These are phyloP conservation scores for Apiospora saccharicola DNA, from an alignment of 2,329 filamentous ascomycete species.

Conservation along the genomic window DNA sequence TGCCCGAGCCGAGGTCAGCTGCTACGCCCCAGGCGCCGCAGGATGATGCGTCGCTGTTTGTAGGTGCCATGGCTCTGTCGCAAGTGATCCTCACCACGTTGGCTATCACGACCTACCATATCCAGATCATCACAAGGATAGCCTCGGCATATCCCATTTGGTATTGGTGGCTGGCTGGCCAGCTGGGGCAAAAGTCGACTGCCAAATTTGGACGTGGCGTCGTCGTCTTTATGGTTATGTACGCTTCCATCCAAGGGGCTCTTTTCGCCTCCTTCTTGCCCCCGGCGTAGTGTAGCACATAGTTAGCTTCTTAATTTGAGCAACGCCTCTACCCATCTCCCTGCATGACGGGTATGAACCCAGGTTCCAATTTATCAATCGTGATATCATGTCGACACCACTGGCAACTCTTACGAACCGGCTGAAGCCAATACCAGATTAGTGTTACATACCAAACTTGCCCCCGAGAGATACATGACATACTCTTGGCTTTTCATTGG, in stretches of 20 bases:
- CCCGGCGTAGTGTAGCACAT: slow-evolving; percentile 68
- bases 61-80: slow-evolving; percentile 69
- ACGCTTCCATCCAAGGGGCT: slow-evolving; percentile 81
- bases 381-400: too few species aligned
- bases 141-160: slow-evolving; percentile 88
- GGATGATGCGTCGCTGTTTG: slow-evolving; percentile 37
- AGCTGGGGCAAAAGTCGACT: slow-evolving; percentile 45
- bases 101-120: slow-evolving; percentile 83
- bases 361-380: neutral
- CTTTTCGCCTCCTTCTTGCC: slow-evolving; percentile 92
- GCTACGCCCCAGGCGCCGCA: neutral
- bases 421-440: too few species aligned
- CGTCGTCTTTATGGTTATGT: slow-evolving; percentile 78
- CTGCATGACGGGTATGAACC: too few species aligned
- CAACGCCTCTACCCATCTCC: too few species aligned
- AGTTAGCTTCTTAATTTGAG: neutral
- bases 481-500: too few species aligned
- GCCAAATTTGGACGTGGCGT: slow-evolving; percentile 45
- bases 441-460: too few species aligned
- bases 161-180: slow-evolving; percentile 80
- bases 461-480: too few species aligned
- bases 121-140: slow-evolving; percentile 91
- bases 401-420: too few species aligned
- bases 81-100: slow-evolving; percentile 77
- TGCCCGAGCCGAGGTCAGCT: neutral